These are phyloP conservation scores for Hanseniaspora singularis DNA, from an alignment of 805 yeast genomes.

Conservation along the genomic window DNA sequence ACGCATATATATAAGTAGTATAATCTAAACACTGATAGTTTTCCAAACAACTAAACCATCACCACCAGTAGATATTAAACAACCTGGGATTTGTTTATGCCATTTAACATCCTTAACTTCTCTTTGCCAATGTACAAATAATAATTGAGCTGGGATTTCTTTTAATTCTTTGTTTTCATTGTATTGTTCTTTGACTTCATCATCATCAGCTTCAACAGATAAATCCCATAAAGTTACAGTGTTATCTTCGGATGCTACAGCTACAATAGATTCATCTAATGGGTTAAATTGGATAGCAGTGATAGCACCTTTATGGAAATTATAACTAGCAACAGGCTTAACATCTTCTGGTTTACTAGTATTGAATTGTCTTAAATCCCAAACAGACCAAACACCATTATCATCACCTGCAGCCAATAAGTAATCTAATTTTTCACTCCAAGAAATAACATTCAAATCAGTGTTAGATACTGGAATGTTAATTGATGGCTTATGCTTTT, in stretches of 20 bases:
- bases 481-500: slow-evolving; percentile 81
- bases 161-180: slow-evolving; percentile 66
- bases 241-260: slow-evolving; percentile 92
- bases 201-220: slow-evolving; percentile 97
- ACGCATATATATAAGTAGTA: neutral
- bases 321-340: slow-evolving; percentile 84
- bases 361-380: slow-evolving; percentile 87
- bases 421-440: slow-evolving; percentile 82
- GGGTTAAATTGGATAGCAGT: slow-evolving; percentile 94
- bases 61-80: slow-evolving; percentile 85
- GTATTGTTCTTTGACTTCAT: slow-evolving; percentile 79
- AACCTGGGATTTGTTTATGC: slow-evolving; percentile 95
- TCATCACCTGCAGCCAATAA: slow-evolving; percentile 92
- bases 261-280: slow-evolving; percentile 85
- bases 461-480: slow-evolving; percentile 66
- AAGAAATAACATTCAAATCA: slow-evolving; percentile 89
- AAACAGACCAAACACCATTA: slow-evolving; percentile 93
- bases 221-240: slow-evolving; percentile 97
- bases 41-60: slow-evolving; percentile 94
- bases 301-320: slow-evolving; percentile 86
- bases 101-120: slow-evolving; percentile 97
- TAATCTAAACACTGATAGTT: slow-evolving; percentile 73
- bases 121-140: slow-evolving; percentile 96
- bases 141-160: slow-evolving; percentile 87
- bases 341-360: slow-evolving; percentile 34